Evolutionary conservation across 2,329 filamentous ascomycete genomes (phyloP), one percentile per base, ranked within the genome.

Genomic region (Dryadomyces quercivorus): DNA sequence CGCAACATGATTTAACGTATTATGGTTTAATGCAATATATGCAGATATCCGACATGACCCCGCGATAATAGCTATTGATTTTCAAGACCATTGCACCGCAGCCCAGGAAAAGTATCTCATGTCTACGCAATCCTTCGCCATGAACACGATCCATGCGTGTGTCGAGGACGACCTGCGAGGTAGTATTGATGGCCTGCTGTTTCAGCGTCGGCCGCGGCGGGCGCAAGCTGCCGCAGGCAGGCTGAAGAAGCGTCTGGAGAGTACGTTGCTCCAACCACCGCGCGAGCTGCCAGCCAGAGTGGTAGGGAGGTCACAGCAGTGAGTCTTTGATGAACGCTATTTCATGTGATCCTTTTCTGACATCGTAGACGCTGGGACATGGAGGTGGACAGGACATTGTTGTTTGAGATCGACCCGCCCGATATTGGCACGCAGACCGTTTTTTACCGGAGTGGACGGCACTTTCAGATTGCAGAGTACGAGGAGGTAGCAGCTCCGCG

Each of bases 391-490:
- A 86, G 91, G 65, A 80, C 82, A n/a, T 83, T 89, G 55, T 78
- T 97, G 18, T 95, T 95, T 69, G 81, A 85, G 59, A 78, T 97
- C 54, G 89, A 90, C 1, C 88, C 90, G 3, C 94, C 92, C 0
- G 93, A 97, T 70, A 92, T 90, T 16, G 82, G 93, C 56, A 97
- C 91, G n/a, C 85, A 96, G 61, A 95, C 89, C 31, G 84, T 93
- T 34, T 98, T 98, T 67, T 86, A 84, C 47, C 80, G 93, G 54
- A 89, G 95, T 69, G 93, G 93, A 6, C 77, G 97, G 15, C 90
- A 97, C 69, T 93, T 93, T 21, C 81, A 86, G 52, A 92, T 98
- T 22, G 95, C 88, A 9, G 91, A 91, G 51, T 97, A 98, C 69
- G 86, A 85, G 65, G 93, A 96, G 67, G 88, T 97, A 51, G 96